These are phyloP conservation scores for Adansonia rubrostipa DNA, from an alignment of 441 rosid genomes.

Conservation along the genomic window DNA sequence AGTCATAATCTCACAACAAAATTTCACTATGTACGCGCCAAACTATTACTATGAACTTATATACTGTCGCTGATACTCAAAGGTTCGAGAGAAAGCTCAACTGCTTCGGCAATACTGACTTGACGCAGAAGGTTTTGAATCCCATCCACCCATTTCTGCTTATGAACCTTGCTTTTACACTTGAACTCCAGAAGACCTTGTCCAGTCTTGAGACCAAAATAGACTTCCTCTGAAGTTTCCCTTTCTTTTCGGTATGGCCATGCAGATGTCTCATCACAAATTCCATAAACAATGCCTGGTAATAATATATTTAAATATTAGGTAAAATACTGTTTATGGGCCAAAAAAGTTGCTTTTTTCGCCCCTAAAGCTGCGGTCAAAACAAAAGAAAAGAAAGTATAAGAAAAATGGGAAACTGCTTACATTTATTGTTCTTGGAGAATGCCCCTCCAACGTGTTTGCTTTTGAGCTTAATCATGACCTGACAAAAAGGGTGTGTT, in stretches of 20 bases:
- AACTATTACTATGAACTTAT: constrained; percentile 14
- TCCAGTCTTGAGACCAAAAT: constrained; percentile 80
- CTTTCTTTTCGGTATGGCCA: constrained; percentile 88
- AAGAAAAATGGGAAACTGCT: constrained; percentile 20
- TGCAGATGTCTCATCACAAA: constrained; percentile 78
- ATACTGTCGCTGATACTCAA: constrained; percentile 45
- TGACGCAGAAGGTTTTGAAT: constrained; percentile 68
- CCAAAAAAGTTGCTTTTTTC: too few species aligned
- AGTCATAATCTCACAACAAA: background rate
- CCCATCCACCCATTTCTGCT: constrained; percentile 85
- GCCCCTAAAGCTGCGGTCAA: constrained; percentile 13
- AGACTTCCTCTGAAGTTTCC: constrained; percentile 63
- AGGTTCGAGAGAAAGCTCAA: constrained; percentile 52
- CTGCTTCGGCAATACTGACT: constrained; percentile 46
- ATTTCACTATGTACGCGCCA: constrained; percentile 19
- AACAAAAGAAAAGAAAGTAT: background rate
- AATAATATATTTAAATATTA: background rate
- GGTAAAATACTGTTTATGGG: too few species aligned
- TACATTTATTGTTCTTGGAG: constrained; percentile 89
- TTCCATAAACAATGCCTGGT: constrained; percentile 78
- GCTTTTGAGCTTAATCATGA: constrained; percentile 80
- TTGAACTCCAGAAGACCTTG: constrained; percentile 85
- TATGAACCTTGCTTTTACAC: constrained; percentile 79
- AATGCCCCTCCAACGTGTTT: constrained; percentile 94
- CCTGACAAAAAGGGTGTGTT: constrained; percentile 38